phyloP scores from a whole-genome alignment of 1,284 basidiomycete species.

The Leccinum griseonigrum region DNA sequence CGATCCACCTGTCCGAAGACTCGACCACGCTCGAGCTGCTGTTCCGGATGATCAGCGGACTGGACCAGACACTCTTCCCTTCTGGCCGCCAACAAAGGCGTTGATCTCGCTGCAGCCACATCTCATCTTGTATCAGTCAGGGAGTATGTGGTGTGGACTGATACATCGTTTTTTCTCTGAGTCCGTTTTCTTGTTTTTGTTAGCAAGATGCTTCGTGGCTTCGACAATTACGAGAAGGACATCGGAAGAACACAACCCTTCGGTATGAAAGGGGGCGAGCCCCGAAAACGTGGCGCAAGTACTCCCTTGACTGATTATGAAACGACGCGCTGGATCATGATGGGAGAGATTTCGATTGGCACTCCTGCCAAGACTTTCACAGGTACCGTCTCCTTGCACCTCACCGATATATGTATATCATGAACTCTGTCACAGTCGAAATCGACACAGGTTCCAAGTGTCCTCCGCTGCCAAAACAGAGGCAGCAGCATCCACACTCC shows the following conservation, averaged over 20 bases:
- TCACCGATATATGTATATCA: neutral
- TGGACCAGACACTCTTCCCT: constrained; percentile 22
- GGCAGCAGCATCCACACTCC: constrained; percentile 12
- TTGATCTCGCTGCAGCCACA: neutral
- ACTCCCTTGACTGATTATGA: neutral
- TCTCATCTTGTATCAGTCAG: neutral
- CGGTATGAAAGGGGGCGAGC: neutral
- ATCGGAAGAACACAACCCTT: neutral
- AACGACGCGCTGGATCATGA: neutral
- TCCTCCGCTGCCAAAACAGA: constrained; percentile 27
- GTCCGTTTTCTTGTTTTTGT: neutral
- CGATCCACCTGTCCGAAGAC: constrained; percentile 57
- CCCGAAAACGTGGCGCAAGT: neutral
- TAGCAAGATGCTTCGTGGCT: neutral
- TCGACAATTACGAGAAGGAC: neutral
- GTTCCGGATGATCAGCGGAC: constrained; percentile 58
- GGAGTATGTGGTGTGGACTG: neutral
- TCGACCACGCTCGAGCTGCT: constrained; percentile 50
- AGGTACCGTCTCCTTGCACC: neutral
- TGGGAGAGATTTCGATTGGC: neutral
- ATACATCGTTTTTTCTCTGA: neutral
- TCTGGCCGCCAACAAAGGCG: neutral
- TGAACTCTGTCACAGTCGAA: neutral
- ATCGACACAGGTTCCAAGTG: neutral
- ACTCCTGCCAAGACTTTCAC: neutral